Conservation (phyloP, 306 rosid species). For the Pterocarpus macrocarpus region DNA sequence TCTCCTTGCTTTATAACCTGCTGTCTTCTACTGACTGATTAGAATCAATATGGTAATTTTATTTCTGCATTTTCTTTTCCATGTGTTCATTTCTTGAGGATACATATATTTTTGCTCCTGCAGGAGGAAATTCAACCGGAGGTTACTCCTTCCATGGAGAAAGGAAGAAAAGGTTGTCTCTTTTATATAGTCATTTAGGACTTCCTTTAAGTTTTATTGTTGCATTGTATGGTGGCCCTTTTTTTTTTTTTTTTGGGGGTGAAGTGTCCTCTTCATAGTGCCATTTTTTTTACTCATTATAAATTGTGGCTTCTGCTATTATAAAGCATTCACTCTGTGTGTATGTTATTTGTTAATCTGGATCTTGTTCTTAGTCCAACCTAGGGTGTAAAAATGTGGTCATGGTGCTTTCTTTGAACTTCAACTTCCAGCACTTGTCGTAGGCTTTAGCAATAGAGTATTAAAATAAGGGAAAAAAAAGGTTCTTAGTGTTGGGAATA, state of each 20-base stretch:
- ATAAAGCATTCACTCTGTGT: background rate
- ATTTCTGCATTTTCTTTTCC: slow-evolving; percentile 32
- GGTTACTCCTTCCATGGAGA: slow-evolving; percentile 51
- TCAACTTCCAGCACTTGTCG: slow-evolving; percentile 17
- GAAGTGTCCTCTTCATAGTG: slow-evolving; percentile 1
- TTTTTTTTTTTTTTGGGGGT: background rate
- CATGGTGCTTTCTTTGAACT: slow-evolving; percentile 21
- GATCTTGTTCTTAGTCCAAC: slow-evolving; percentile 19
- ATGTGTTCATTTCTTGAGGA: slow-evolving; percentile 18
- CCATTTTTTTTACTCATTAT: background rate
- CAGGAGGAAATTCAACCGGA: slow-evolving; percentile 68
- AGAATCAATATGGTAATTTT: slow-evolving; percentile 25
- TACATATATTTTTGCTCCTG: slow-evolving; percentile 43
- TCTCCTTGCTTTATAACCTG: slow-evolving; percentile 3
- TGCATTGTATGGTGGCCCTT: slow-evolving; percentile 12
- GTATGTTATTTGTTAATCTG: slow-evolving; percentile 18
- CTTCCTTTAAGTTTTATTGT: slow-evolving; percentile 16
- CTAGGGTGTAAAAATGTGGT: slow-evolving; percentile 29
- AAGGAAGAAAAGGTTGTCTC: slow-evolving; percentile 70
- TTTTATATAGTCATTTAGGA: slow-evolving; percentile 8
- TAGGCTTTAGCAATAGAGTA: slow-evolving; percentile 4
- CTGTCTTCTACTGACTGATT: background rate
- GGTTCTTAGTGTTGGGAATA: background rate
- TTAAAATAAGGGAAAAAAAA: background rate
- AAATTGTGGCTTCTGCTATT: slow-evolving; percentile 15